Evolutionary conservation across 768 basidiomycete species (phyloP), one percentile per base, ranked within the genome.

Genomic region (Termitomyces sp.): DNA sequence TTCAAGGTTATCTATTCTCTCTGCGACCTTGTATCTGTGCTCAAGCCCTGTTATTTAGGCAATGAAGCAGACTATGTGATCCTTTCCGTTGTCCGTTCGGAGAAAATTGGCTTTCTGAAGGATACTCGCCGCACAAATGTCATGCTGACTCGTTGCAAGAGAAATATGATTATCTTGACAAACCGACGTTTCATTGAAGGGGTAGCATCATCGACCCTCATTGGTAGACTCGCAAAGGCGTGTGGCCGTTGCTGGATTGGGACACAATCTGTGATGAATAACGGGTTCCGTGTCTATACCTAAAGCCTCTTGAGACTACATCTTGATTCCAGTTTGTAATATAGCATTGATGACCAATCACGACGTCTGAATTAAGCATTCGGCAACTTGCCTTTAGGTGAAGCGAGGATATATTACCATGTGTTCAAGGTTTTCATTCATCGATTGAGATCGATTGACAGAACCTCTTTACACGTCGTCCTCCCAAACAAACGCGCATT

Each of bases 21-120:
- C 10, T 53, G 30, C 52, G 26, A 58, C 16, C 30, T 43, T 30
- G 33, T n/a, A 10, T 41, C 3, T 30, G 9, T 18, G 47, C 56
- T 36, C 20, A 48, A 41, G 13, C 30, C 23, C 16, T 33, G 54
- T 16, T 38, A 62, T 60, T 4, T 53, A 89, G 89, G 89, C 0
- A 89, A 91, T 71, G 89, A 91, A 65, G 87, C 80, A 14, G 82
- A 89, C 60, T 82, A 82, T 33, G 86, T 92, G 49, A 78, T 92
- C 59, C 79, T 92, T 50, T 91, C 90, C 7, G 62, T 89, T 16
- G 89, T 89, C 5, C 79, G 89, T 28, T 79, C 88, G 0, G 72
- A 71, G 36, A 79, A 76, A 4, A 73, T 87, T 30, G 90, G 90
- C 0, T 91, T 91, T 65, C 70, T 91, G 56, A 60, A 67, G 7